Evolutionary conservation across 1,139 yeast species (phyloP), one percentile per base, ranked within the genome.

Genomic region (Pichia sp.): DNA sequence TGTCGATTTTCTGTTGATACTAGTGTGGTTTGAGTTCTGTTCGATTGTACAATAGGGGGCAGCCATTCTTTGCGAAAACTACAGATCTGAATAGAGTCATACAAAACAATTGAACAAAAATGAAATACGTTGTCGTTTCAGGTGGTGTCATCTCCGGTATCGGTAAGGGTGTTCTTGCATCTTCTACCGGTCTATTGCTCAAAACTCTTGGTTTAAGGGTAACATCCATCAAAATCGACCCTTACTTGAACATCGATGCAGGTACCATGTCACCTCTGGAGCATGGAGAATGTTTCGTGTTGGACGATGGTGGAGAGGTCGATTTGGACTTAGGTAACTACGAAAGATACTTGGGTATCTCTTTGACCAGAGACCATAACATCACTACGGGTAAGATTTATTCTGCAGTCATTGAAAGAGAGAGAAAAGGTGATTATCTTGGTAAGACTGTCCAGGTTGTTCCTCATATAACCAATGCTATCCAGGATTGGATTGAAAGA

Each of bases 381-480:
- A 92, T 93, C 70, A 93, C 99, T 62, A 93, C 99, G 42, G 99
- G 99, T 72, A 93, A 93, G 72, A 90, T 93, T 63, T 93, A 93
- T 74, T 87, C 92, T 56, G 89, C 87, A 63, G 99, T 93, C 56
- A 93, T 93, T 69, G 95, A 92, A 70, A 85, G 81, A 68, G 99
- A 93, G 76, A 85, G 99, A 75, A 89, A 82, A 61, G 99, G 99
- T 67, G 99, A 93, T 72, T 93, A 93, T 68, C 79, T 93, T 67
- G 99, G 99, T 66, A 95, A 95, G 72, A 93, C 99, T n/a, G 99
- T 93, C 53, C 99, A 95, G 75, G 96, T 93, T 62, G 99, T 93
- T 62, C 99, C 99, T 49, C 99, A 93, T 71, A 80, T 93, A 64
- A 93, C 99, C 60, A 89, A 87, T 66, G 97, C 97, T 40, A 93